Evolutionary conservation across 768 basidiomycete species (phyloP), one percentile per base, ranked within the genome.

Genomic region (Suillus americanus): DNA sequence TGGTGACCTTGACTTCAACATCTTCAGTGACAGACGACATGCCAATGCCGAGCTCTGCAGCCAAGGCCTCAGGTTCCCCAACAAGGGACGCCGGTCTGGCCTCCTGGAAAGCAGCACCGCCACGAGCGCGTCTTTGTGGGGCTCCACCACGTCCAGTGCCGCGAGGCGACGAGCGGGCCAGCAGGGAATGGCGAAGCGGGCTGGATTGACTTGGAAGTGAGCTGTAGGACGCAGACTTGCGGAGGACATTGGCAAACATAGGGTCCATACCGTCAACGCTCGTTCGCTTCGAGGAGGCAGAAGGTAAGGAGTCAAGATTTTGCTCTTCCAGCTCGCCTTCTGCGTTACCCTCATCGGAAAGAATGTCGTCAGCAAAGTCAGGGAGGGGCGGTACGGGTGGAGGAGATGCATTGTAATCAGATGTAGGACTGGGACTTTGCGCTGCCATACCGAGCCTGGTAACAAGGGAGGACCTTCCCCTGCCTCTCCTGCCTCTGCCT

Each of bases 241-340:
- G 85, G 53, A 94, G 85, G 16, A 93, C 82, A 65, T 91, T 91
- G 61, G 92, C 92, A 71, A 92, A 95, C 1, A 79, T 83, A 12
- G 94, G 94, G 66, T 95, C 94, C 90, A 95, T 92, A 51, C 92
- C 92, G 63, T 94, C 92, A 5, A 92, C 84, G 69, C 89, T 91
- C 7, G 85, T 85, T 41, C 88, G 82, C 69, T 90, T 90, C 4
- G 88, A 89, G 10, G 72, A 75, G 45, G 78, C 72, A 43, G 76
- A 74, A 12, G 77, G 79, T 10, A 81, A 78, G 2, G 82, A 81
- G 3, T 82, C 83, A 16, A 75, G 75, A 3, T 74, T 68, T 13
- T 72, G 66, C 43, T 71, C 61, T 57, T 74, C 78, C 30, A 66
- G 65, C 1, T 69, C 64, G 25, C 53, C 40, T 40, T 60, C 64